These are phyloP conservation scores for Auricularia cornea DNA, from an alignment of 768 basidiomycete genomes.

Conservation along the genomic window DNA sequence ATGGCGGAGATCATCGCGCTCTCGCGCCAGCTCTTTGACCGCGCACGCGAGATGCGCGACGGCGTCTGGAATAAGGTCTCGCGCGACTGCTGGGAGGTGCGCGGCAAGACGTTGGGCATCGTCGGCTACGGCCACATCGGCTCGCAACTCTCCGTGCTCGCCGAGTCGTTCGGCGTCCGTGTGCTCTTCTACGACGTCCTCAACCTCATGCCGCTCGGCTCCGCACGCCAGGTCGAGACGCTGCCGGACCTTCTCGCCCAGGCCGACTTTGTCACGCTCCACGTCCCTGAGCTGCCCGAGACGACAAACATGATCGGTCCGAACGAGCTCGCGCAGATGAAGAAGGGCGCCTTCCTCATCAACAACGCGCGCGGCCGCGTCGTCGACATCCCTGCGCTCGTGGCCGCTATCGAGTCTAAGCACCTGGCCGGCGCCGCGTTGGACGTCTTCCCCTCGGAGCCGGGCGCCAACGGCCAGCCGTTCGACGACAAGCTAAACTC, in stretches of 20 bases:
- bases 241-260: slow-evolving; percentile 63
- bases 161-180: slow-evolving; percentile 92
- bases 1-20: slow-evolving; percentile 89
- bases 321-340: slow-evolving; percentile 80
- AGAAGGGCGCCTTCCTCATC: slow-evolving; percentile 88
- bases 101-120: slow-evolving; percentile 96
- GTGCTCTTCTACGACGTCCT: slow-evolving; percentile 94
- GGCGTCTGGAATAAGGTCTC: slow-evolving; percentile 99
- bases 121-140: slow-evolving; percentile 99
- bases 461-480: slow-evolving; percentile 79
- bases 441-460: slow-evolving; percentile 93
- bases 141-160: slow-evolving; percentile 90
- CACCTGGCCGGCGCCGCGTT: slow-evolving; percentile 87
- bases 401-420: slow-evolving; percentile 70
- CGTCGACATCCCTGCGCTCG: slow-evolving; percentile 88
- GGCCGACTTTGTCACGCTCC: slow-evolving; percentile 91
- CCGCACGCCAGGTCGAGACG: slow-evolving; percentile 81
- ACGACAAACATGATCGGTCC: slow-evolving; percentile 88
- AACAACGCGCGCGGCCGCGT: slow-evolving; percentile 97
- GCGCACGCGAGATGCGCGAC: slow-evolving; percentile 74
- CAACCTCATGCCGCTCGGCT: slow-evolving; percentile 96
- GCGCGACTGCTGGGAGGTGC: slow-evolving; percentile 95
- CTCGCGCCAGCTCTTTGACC: slow-evolving; percentile 88
- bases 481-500: slow-evolving; percentile 86
- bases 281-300: slow-evolving; percentile 94